Percentiles rank a stretch among this genome's conserved stretches.
phyloP scores from a whole-genome alignment of 345 rosid species.

The Barbarea vulgaris region DNA sequence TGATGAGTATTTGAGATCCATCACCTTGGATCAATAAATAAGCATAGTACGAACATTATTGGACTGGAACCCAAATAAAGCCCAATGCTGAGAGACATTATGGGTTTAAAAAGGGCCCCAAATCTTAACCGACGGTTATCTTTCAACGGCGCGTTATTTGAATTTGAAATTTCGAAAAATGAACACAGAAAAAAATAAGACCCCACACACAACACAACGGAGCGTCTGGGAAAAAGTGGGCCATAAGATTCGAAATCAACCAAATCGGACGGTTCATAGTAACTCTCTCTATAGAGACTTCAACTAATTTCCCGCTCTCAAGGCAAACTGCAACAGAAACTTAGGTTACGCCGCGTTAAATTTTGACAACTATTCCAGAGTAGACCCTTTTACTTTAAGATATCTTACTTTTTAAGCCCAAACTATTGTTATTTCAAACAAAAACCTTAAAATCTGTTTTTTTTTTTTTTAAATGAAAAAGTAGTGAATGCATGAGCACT shows the following conservation, averaged over 20 bases:
- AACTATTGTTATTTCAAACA: background rate
- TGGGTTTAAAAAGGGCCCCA: background rate
- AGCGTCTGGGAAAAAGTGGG: conserved; percentile 31
- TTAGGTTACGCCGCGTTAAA: conserved; percentile 27
- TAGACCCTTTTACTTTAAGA: background rate
- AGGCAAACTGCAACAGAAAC: conserved; percentile 27
- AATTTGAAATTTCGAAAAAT: conserved; percentile 28
- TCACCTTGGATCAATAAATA: background rate
- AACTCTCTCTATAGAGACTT: conserved; percentile 12
- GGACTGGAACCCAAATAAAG: background rate
- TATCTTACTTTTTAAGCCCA: background rate
- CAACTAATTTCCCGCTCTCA: conserved; percentile 39
- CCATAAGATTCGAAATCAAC: conserved; percentile 18
- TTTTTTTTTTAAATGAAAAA: background rate
- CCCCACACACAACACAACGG: conserved; percentile 30
- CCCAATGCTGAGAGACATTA: background rate
- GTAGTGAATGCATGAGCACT: background rate
- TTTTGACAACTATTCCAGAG: background rate
- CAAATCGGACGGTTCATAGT: conserved; percentile 22
- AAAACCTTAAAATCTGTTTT: background rate
- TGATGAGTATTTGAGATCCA: background rate
- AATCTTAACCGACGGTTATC: conserved; percentile 23
- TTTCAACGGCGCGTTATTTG: conserved; percentile 33
- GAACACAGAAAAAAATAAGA: background rate
- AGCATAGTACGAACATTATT: background rate